phyloP scores from a whole-genome alignment of 805 yeast species.

The Candida maesae region DNA sequence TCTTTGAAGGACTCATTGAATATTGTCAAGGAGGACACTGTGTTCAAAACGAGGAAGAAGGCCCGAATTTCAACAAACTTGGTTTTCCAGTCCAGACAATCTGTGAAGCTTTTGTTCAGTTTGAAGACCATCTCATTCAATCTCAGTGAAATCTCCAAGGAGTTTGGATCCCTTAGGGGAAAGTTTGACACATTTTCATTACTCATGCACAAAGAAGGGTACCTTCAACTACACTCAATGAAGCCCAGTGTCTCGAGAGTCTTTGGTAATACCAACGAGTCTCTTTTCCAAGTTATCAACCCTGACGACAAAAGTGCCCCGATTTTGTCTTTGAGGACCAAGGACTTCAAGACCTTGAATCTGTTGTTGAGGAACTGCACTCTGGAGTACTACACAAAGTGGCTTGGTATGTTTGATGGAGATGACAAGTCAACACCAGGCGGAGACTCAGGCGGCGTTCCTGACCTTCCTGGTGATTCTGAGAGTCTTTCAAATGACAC shows the following conservation, averaged over 20 bases:
- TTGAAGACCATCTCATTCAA: slow-evolving; percentile 14
- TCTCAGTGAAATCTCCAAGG: slow-evolving; percentile 21
- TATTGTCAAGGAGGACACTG: slow-evolving; percentile 17
- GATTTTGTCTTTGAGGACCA: slow-evolving; percentile 36
- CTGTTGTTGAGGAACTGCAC: slow-evolving; percentile 44
- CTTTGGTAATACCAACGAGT: slow-evolving; percentile 21
- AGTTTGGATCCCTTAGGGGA: slow-evolving; percentile 33
- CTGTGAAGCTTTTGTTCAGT: slow-evolving; percentile 9
- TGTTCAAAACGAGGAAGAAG: slow-evolving; percentile 24
- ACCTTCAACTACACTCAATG: slow-evolving; percentile 20
- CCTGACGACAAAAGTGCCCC: slow-evolving; percentile 36
- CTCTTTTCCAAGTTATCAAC: slow-evolving; percentile 32
- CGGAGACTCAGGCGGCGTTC: slow-evolving; percentile 4
- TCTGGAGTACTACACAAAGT: slow-evolving; percentile 55
- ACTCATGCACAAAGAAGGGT: slow-evolving; percentile 16
- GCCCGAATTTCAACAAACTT: slow-evolving; percentile 22
- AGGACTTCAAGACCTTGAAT: slow-evolving; percentile 34
- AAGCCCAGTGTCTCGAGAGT: slow-evolving; percentile 13
- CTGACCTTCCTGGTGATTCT: slow-evolving; percentile 11
- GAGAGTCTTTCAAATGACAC: slow-evolving; percentile 7
- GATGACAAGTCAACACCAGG: slow-evolving; percentile 8
- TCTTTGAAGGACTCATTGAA: slow-evolving; percentile 7
- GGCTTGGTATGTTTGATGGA: slow-evolving; percentile 46
- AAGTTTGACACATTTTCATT: slow-evolving; percentile 14
- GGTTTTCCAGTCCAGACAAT: slow-evolving; percentile 19